These are phyloP conservation scores for Suillus decipiens DNA, from an alignment of 768 basidiomycete genomes.

Conservation along the genomic window DNA sequence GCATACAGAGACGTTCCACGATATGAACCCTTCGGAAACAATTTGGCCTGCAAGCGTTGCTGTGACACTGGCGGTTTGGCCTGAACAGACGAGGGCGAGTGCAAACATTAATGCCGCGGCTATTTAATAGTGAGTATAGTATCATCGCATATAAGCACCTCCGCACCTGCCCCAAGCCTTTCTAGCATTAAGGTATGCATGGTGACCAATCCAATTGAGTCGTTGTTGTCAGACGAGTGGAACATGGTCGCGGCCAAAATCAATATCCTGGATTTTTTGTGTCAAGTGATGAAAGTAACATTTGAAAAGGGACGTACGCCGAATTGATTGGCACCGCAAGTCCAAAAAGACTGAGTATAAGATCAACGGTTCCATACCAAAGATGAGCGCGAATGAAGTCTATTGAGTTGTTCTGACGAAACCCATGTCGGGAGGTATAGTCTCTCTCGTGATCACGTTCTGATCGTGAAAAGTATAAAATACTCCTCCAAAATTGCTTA, in stretches of 20 bases:
- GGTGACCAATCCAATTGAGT: constrained; percentile 41
- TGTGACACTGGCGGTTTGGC: constrained; percentile 52
- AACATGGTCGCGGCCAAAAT: constrained; percentile 34
- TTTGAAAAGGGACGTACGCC: constrained; percentile 21
- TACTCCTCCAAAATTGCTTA: constrained; percentile 6
- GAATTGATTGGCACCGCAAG: constrained; percentile 52
- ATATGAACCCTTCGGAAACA: constrained; percentile 49
- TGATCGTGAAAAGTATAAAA: constrained; percentile 14
- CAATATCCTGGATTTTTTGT: constrained; percentile 31
- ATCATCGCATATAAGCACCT: background rate
- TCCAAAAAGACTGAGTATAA: constrained; percentile 42
- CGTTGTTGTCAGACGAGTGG: constrained; percentile 6
- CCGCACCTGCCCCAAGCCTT: constrained; percentile 40
- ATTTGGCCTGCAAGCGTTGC: constrained; percentile 51
- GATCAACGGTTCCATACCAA: constrained; percentile 47
- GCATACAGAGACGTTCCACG: constrained; percentile 44
- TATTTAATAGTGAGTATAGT: constrained; percentile 7
- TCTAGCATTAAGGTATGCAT: constrained; percentile 41
- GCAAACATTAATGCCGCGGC: constrained; percentile 46
- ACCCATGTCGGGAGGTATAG: constrained; percentile 13
- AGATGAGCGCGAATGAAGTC: constrained; percentile 42
- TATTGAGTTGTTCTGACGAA: constrained; percentile 34
- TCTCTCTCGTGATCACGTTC: constrained; percentile 13
- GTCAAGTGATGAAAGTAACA: background rate
- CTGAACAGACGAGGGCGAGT: constrained; percentile 45